A percentile compares a stretch with the other conserved stretches of the same genome.
Conservation (phyloP, 345 rosid species). For the Populus deltoides region DNA sequence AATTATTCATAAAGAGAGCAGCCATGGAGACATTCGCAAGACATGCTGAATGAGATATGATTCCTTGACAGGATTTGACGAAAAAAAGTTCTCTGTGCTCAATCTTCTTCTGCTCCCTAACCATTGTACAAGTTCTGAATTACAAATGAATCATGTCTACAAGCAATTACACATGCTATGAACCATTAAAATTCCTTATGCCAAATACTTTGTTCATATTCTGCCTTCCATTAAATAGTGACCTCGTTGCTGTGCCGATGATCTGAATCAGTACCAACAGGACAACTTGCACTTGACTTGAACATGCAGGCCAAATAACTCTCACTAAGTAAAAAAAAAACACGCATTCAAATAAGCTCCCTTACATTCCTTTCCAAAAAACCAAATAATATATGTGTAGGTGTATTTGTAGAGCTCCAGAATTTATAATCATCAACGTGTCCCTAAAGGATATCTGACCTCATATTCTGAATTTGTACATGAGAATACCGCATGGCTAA, state of each 20-base stretch:
- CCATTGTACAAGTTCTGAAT: neutral
- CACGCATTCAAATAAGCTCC: neutral
- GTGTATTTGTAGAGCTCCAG: neutral
- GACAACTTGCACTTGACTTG: neutral
- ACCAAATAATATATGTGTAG: neutral
- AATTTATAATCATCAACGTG: neutral
- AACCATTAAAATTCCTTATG: neutral
- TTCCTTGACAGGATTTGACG: neutral
- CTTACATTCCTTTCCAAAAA: neutral
- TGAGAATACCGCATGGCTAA: neutral
- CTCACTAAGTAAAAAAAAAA: neutral
- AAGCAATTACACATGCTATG: neutral
- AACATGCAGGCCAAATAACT: neutral
- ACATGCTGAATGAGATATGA: neutral
- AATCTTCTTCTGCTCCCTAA: neutral
- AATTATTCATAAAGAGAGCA: neutral
- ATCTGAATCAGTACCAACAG: neutral
- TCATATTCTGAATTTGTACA: neutral
- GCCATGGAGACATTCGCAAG: neutral
- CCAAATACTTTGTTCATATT: neutral
- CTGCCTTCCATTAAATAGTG: neutral
- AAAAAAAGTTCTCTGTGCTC: neutral
- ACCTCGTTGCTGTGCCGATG: neutral
- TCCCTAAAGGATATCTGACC: neutral
- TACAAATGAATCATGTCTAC: neutral